Evolutionary conservation across 345 rosid species (phyloP), one percentile per base, ranked within the genome.

Genomic region (Luvunga scandens): DNA sequence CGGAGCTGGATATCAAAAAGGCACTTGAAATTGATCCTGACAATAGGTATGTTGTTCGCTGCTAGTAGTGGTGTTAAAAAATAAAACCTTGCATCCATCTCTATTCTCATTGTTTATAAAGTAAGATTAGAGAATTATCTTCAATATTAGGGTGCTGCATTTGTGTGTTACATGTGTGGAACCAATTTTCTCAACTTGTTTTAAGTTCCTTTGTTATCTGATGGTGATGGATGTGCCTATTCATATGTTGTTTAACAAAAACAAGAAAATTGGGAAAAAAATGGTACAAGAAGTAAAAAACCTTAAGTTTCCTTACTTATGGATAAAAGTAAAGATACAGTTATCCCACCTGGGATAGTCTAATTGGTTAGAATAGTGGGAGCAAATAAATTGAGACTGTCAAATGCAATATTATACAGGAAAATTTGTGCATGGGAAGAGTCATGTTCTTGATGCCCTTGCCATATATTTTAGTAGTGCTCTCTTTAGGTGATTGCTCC

Each of bases 11-110:
- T 77, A 81, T 91, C 24, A 91, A 88, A 80, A 93, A 91, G 31
- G 96, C 96, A 16, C 96, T 93, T 33, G 98, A 93, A 83, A 88
- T 93, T 9, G 91, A 93, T 48, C 98, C 98, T 22, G 73, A 90
- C 66, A 91, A 93, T 79, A 87, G 94, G 94, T 87, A 78, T 10
- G 5, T 24, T 48, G 7, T 4, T 30, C 56, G 21, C 14, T 56
- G 36, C 64, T 5, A 21, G 65, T n/a, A 6, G 6, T 78, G 30
- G 19, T 65, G 31, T 6, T 55, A 50, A 9, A 3, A 1, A 13
- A 18, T 36, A 22, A n/a, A 59, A 59, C 6, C n/a, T 9, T 22
- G 25, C 3, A 12, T 60, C 30, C 1, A 8, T 24, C 3, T 1
- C 19, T 10, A 8, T 25, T 24, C 4, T 13, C 31, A 63, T 6